Conservation (phyloP, 2,329 filamentous ascomycete genomes). For the Fusarium hainanense region DNA sequence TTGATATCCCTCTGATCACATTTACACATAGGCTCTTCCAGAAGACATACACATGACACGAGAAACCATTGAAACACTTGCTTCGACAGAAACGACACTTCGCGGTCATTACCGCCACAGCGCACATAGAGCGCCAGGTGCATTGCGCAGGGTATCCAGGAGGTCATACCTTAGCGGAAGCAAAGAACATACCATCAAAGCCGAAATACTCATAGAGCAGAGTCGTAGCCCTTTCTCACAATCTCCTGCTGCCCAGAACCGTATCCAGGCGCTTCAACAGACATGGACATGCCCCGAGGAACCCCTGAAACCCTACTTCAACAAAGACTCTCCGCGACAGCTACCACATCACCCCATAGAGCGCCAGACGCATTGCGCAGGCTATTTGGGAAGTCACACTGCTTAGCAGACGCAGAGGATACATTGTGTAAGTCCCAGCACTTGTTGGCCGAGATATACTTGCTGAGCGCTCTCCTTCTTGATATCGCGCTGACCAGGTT, state of each 20-base stretch:
- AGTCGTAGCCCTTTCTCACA: rapidly evolving
- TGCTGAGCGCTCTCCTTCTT: background rate
- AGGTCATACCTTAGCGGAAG: background rate
- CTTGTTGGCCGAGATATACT: background rate
- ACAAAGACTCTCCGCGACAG: no score
- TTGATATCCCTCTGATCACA: background rate
- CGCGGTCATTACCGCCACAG: background rate
- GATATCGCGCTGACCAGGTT: background rate
- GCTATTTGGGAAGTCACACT: background rate
- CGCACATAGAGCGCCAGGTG: background rate
- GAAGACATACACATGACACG: background rate
- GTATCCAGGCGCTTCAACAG: background rate
- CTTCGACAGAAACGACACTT: rapidly evolving
- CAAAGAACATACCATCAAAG: background rate
- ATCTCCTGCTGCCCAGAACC: background rate
- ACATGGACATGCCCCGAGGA: background rate
- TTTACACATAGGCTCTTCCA: background rate
- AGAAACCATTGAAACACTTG: background rate
- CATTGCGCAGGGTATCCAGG: background rate
- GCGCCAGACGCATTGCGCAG: background rate
- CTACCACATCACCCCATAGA: background rate
- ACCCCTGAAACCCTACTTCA: background rate
- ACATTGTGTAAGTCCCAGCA: background rate
- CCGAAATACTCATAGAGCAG: rapidly evolving
- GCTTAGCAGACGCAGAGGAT: background rate